A percentile compares a stretch with the other conserved stretches of the same genome.
Evolutionary conservation across 192 early-diverging fungal species (phyloP).

Genomic region (Umbelopsis sp.): DNA sequence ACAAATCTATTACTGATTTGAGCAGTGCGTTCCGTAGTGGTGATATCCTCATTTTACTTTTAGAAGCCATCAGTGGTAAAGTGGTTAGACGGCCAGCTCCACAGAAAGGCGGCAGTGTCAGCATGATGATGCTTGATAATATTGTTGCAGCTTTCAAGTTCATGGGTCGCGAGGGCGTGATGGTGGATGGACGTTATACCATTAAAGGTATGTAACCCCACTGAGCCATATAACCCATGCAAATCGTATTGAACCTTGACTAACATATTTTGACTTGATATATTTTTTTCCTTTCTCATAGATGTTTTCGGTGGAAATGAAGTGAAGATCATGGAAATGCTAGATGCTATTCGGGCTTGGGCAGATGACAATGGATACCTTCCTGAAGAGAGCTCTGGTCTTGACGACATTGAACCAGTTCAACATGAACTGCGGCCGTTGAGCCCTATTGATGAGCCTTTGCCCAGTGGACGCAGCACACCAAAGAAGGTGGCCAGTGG

Average conservation of each 20-base stretch:
- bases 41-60: constrained; percentile 42
- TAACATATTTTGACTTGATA: not conserved
- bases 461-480: constrained; percentile 12
- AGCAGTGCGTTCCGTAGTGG: constrained; percentile 42
- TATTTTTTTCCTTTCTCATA: not conserved
- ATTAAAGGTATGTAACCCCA: constrained; percentile 42
- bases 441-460: not conserved
- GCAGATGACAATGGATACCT: constrained; percentile 18
- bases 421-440: not conserved
- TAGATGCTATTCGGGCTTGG: constrained; percentile 31
- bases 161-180: constrained; percentile 51
- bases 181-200: constrained; percentile 45
- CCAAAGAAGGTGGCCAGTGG: constrained; percentile 39
- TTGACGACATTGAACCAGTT: not conserved
- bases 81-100: constrained; percentile 42
- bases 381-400: not conserved
- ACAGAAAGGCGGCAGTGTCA: constrained; percentile 32
- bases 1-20: constrained; percentile 35
- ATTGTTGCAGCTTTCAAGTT: constrained; percentile 54
- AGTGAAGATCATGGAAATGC: constrained; percentile 33
- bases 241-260: not conserved
- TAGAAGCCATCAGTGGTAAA: constrained; percentile 46
- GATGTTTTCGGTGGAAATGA: constrained; percentile 40
- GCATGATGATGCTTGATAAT: constrained; percentile 49
- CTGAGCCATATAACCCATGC: not conserved